Evolutionary conservation across 805 yeast genomes (phyloP), one percentile per base, ranked within the genome.

Genomic region (Cyberlindnera maritima): DNA sequence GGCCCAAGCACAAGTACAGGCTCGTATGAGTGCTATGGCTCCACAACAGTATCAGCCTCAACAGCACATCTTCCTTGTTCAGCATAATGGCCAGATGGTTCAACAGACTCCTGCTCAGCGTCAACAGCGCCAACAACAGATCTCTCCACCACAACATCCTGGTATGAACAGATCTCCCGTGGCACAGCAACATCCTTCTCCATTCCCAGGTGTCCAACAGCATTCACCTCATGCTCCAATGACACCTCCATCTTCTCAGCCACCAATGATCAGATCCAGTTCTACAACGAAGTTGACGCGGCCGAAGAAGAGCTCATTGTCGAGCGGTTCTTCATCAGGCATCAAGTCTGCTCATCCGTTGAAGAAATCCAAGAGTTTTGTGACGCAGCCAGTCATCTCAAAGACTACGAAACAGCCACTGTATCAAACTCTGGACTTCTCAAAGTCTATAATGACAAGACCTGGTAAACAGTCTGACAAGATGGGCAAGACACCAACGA

Each of bases 351-450:
- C 20, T 32, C 7, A 21, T n/a, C 40, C 46, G 7, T 28, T 60
- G 39, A 58, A 54, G 36, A 59, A 59, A 39, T 60, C 64, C 8
- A 56, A 59, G 46, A 54, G 58, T 29, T 58, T 57, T 36, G 41
- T 59, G 13, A 43, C 43, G 26, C 36, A 43, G 20, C 45, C 37
- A 4, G 19, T 37, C 33, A 17, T 41, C 2, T 2, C 34, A 26
- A 50, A 33, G 31, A 14, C 34, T 17, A 5, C 43, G 36, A 52
- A 41, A 36, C 40, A 28, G 35, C 45, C 60, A 12, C 35, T 55
- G 18, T 59, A 54, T 29, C 52, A 53, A n/a, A 60, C 64, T 10
- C 36, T 60, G 25, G 62, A 60, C 33, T 59, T 60, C 41, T 58
- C 63, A 3, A 58, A 56, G 39, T 39, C 44, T 9, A 13, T 39